Evolutionary conservation across 352 stramenopile genomes (phyloP).

Genomic region (Globisporangium irregulare): DNA sequence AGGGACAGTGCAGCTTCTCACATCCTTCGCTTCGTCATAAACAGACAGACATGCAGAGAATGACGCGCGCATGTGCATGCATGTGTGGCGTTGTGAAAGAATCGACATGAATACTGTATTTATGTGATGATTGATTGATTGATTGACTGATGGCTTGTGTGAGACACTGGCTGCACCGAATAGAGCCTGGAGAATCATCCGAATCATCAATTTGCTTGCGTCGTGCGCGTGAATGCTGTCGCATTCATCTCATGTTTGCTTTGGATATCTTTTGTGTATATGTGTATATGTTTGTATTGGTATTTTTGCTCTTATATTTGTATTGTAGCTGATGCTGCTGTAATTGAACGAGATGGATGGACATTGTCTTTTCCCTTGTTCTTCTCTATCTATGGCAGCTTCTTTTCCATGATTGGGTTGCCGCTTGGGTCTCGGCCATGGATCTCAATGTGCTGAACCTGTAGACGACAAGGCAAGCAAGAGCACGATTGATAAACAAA

Average conservation of each 20-base stretch:
- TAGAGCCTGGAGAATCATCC: not conserved
- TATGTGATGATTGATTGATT: too few species aligned
- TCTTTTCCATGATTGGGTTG: slow-evolving; percentile 82
- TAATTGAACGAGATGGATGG: not conserved
- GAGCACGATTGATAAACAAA: not conserved
- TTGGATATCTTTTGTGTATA: not conserved
- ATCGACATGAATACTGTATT: not conserved
- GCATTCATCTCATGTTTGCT: not conserved
- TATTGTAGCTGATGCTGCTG: not conserved
- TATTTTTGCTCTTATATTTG: not conserved
- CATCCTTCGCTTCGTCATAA: not conserved
- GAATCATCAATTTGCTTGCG: not conserved
- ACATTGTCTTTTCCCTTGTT: not conserved
- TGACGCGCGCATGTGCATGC: too few species aligned
- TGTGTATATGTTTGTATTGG: not conserved
- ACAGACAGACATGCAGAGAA: not conserved
- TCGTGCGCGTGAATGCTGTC: not conserved
- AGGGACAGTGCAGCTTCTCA: not conserved
- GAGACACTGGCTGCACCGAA: not conserved
- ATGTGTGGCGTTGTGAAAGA: not conserved
- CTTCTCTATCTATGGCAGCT: slow-evolving; percentile 52
- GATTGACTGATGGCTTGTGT: not conserved
- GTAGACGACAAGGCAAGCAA: not conserved
- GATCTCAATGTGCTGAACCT: slow-evolving; percentile 88
- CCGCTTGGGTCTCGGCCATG: slow-evolving; percentile 66